Percentiles rank a stretch among this genome's conserved stretches.
Evolutionary conservation across 495 filamentous ascomycete genomes (phyloP).

Genomic region (Xylaria castorea): DNA sequence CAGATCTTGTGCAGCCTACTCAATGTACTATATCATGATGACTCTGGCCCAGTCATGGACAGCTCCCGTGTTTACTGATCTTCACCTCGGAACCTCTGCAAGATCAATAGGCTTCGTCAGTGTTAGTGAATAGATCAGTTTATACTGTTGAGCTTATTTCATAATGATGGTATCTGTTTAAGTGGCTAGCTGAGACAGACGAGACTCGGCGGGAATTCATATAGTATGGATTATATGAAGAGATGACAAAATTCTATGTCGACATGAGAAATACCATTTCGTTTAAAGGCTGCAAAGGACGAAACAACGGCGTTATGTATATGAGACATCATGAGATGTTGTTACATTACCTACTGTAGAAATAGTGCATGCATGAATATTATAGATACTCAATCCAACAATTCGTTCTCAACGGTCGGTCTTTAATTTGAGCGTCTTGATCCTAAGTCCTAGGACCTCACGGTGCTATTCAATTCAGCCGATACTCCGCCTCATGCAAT

Average conservation of each 20-base stretch:
- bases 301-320: neutral
- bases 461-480: neutral
- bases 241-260: neutral
- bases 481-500: conserved; percentile 14
- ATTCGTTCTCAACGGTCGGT: neutral
- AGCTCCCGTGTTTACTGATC: neutral
- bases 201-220: neutral
- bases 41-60: neutral
- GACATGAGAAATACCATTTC: neutral
- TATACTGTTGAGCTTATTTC: neutral
- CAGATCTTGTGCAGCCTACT: neutral
- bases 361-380: neutral
- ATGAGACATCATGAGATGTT: neutral
- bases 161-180: neutral
- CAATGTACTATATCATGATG: neutral
- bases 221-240: neutral
- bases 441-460: neutral
- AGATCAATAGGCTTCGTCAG: neutral
- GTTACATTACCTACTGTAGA: neutral
- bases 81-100: neutral
- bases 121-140: neutral
- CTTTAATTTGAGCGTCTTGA: neutral
- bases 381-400: neutral
- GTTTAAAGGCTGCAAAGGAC: neutral
- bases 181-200: neutral